Base-by-base conservation (phyloP, 768 basidiomycete genomes). In the Dentipellis sp. region DNA sequence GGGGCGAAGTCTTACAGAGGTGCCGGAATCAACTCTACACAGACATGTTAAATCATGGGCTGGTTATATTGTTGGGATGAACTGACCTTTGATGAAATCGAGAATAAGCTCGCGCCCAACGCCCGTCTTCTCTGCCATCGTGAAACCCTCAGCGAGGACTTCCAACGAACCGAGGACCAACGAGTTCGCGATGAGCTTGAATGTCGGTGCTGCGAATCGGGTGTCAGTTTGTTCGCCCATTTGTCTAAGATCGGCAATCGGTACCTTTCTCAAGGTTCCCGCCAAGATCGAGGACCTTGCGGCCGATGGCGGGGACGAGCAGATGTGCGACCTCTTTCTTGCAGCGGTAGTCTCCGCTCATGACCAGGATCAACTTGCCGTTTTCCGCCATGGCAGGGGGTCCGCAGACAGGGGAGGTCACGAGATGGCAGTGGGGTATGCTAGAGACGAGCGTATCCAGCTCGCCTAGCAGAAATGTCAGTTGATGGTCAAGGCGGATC, bases 41-140 rank as follows among this genome's bases (percentile, higher is more conserved):
- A 36, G 40, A 42, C 9, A 9, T 42, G 14, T 14, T 42, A 14
- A 42, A 9, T 9, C 40, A 42, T 42, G 40, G 9, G 3, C 40
- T 42, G 19, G 40, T 14, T 19, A 42, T 42, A 42, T 3, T 14
- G 4, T 19, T 4, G 12, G 19, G 17, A 56, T 63, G 39, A 62
- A 29, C 37, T 52, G 23, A 78, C 84, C 86, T 72, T 82, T 80
- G 52, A 90, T 72, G 16, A 83, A 74, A 17, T 69, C 66, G 19
- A 78, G 70, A 11, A 88, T 76, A 38, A 79, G 74, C 9, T 80
- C 73, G 1, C 84, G 74, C 2, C 82, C 84, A 38, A 95, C 84
- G 21, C 91, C 93, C 0, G 87, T 76, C 69, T 91, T 91, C 60
- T 91, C 88, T 4, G 86, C 85, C 10, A 94, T 79, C 1, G 92